Percentiles rank a stretch among this genome's conserved stretches.
Evolutionary conservation across 78 protist species (phyloP).

Genomic region (Dictyostelium capitatum): DNA sequence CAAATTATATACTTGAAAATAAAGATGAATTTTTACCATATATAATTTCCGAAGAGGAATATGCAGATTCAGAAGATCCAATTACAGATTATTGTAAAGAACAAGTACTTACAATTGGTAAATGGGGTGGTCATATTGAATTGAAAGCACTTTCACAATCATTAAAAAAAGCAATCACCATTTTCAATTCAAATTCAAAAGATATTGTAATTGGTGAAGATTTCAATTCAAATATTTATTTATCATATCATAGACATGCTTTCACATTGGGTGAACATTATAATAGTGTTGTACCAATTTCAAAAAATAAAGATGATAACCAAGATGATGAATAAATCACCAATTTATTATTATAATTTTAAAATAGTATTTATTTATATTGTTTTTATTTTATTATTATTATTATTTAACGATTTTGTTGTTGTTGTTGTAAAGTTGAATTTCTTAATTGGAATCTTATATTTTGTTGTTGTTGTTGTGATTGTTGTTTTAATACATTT

Average conservation of each 20-base stretch:
- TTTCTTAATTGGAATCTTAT: neutral
- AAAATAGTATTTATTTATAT: neutral
- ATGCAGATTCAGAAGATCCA: constrained; percentile 15
- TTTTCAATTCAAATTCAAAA: constrained; percentile 62
- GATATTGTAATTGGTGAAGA: constrained; percentile 77
- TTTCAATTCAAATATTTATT: constrained; percentile 17
- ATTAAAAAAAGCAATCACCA: constrained; percentile 32
- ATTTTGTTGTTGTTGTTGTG: constrained; percentile 26
- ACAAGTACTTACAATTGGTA: constrained; percentile 48
- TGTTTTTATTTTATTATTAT: neutral
- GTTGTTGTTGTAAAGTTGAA: neutral
- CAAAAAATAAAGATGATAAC: neutral
- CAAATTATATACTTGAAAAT: constrained; percentile 48
- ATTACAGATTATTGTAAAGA: constrained; percentile 64
- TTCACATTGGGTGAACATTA: constrained; percentile 82
- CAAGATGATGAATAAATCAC: neutral
- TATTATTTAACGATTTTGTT: constrained; percentile 9
- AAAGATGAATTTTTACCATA: constrained; percentile 73
- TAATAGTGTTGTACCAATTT: constrained; percentile 68
- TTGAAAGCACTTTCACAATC: constrained; percentile 67
- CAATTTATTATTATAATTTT: neutral
- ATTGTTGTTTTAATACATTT: constrained; percentile 17
- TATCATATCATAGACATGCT: constrained; percentile 74
- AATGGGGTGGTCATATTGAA: constrained; percentile 86
- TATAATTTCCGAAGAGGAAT: constrained; percentile 65